Percentiles rank a stretch among this genome's conserved stretches.
phyloP scores from a whole-genome alignment of 2,329 filamentous ascomycete species.

The Akanthomyces dipterigenus region DNA sequence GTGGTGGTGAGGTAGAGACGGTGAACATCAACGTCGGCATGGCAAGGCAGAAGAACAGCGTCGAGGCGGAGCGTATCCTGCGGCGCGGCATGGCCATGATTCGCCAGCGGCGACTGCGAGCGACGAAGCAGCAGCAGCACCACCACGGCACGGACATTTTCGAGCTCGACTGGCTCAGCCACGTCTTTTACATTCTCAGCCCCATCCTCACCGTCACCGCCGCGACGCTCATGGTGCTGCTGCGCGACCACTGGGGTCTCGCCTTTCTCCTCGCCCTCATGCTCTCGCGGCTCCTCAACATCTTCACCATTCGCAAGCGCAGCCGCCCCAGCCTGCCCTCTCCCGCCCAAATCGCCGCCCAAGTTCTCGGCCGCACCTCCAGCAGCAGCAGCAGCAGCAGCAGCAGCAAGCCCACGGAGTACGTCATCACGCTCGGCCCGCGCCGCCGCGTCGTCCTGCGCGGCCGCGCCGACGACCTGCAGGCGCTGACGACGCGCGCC shows the following conservation, averaged over 20 bases:
- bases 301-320: slow-evolving; percentile 49
- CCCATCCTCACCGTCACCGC: slow-evolving; percentile 40
- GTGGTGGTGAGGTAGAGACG: not conserved
- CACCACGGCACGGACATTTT: slow-evolving; percentile 18
- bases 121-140: not conserved
- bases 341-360: not conserved
- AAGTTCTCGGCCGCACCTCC: not conserved
- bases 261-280: slow-evolving; percentile 42
- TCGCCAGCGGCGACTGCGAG: not conserved
- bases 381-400: not conserved
- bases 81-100: slow-evolving; percentile 1
- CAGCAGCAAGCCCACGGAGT: slow-evolving; percentile 28
- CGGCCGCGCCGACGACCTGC: slow-evolving; percentile 49
- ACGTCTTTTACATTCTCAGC: slow-evolving; percentile 40
- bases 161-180: slow-evolving; percentile 40
- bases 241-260: slow-evolving; percentile 48
- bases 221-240: slow-evolving; percentile 37
- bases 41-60: slow-evolving; percentile 14
- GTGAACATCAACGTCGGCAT: slow-evolving; percentile 25
- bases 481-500: slow-evolving; percentile 49
- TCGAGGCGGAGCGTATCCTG: slow-evolving; percentile 17
- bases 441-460: slow-evolving; percentile 46
- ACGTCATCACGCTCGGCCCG: slow-evolving; percentile 45
- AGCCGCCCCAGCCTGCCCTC: slow-evolving; percentile 15
- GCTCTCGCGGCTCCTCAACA: slow-evolving; percentile 47